Percentiles rank a stretch among this genome's conserved stretches.
These are phyloP conservation scores for Amauroascus niger DNA, from an alignment of 2,329 filamentous ascomycete species.

Conservation along the genomic window DNA sequence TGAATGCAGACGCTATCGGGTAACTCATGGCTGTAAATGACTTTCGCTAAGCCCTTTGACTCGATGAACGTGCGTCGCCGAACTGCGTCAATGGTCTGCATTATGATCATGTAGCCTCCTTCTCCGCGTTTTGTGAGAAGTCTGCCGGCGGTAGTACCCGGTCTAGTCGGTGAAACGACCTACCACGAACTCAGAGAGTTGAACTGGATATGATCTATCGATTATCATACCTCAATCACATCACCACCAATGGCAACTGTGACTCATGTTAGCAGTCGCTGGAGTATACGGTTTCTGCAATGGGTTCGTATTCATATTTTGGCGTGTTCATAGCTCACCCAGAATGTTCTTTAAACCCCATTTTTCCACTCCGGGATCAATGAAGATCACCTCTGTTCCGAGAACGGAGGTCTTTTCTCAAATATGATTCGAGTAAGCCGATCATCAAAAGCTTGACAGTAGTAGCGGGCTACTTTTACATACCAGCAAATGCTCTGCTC, in stretches of 20 bases:
- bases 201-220: not conserved
- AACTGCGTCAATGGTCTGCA: slow-evolving; percentile 38
- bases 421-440: not conserved
- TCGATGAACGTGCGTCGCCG: slow-evolving; percentile 32
- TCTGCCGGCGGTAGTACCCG: slow-evolving; percentile 34
- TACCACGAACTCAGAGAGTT: not conserved
- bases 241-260: slow-evolving; percentile 14
- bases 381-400: slow-evolving; percentile 33
- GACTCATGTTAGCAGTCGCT: not conserved
- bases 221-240: slow-evolving; percentile 10
- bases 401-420: slow-evolving; percentile 25
- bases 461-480: not conserved
- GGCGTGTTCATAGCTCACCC: slow-evolving; percentile 19
- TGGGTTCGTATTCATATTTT: not conserved
- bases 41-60: slow-evolving; percentile 26
- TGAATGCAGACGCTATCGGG: slow-evolving; percentile 32
- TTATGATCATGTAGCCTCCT: slow-evolving; percentile 43
- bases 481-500: slow-evolving; percentile 19
- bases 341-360: slow-evolving; percentile 37
- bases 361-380: slow-evolving; percentile 31
- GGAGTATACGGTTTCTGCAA: not conserved
- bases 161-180: slow-evolving; percentile 32
- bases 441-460: not conserved
- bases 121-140: slow-evolving; percentile 36
- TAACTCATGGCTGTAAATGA: slow-evolving; percentile 32